Evolutionary conservation across 805 yeast genomes (phyloP).

Genomic region (Metschnikowia lachancei): DNA sequence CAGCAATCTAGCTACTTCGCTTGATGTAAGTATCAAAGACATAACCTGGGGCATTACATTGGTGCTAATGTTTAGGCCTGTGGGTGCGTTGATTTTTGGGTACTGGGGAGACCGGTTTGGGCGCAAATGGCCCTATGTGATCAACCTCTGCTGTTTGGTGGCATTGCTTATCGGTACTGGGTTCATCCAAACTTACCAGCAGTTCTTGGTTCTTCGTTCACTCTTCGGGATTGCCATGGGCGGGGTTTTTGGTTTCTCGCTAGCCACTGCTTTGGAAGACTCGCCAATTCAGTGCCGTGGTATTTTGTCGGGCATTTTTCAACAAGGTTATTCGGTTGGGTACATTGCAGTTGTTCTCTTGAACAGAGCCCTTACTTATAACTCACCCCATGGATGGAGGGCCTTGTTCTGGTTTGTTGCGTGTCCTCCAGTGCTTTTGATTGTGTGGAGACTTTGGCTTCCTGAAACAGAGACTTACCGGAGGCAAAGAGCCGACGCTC

Average conservation of each 20-base stretch:
- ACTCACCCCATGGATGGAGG: conserved; percentile 58
- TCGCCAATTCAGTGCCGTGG: conserved; percentile 58
- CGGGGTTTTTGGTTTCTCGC: conserved; percentile 63
- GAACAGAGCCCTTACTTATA: conserved; percentile 52
- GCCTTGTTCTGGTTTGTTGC: conserved; percentile 67
- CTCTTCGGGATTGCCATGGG: conserved; percentile 73
- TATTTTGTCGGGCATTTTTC: conserved; percentile 64
- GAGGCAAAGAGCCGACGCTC: conserved; percentile 17
- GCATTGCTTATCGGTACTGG: conserved; percentile 62
- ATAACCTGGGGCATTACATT: conserved; percentile 70
- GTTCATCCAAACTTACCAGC: conserved; percentile 52
- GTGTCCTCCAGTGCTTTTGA: conserved; percentile 60
- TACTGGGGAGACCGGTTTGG: conserved; percentile 59
- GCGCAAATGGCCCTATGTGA: conserved; percentile 55
- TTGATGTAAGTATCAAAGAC: conserved; percentile 46
- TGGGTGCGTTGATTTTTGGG: conserved; percentile 63
- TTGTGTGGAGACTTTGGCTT: conserved; percentile 50
- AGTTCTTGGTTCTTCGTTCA: conserved; percentile 62
- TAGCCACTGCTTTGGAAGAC: conserved; percentile 67
- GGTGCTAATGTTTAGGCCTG: conserved; percentile 64
- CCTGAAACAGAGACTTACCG: conserved; percentile 63
- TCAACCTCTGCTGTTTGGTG: conserved; percentile 42
- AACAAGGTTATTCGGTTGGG: conserved; percentile 77
- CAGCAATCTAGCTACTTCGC: conserved; percentile 44
- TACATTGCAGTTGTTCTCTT: conserved; percentile 63